Evolutionary conservation across 257 asterid genomes (phyloP).

Genomic region (Solanum microdontum): DNA sequence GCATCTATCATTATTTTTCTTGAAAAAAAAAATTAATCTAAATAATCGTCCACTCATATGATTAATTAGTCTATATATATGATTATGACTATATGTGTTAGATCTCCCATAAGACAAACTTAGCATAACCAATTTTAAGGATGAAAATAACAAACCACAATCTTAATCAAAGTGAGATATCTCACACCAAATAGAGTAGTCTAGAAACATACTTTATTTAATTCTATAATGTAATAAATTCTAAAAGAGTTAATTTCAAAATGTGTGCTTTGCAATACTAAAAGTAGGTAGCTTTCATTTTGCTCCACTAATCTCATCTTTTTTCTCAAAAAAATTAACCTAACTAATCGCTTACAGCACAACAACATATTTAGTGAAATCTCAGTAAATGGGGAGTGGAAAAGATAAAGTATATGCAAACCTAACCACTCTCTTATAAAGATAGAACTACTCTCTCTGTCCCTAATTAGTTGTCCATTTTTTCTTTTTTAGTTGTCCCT

Average conservation of each 20-base stretch:
- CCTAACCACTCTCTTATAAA: too few relatives aligned
- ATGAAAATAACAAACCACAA: background rate
- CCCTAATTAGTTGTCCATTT: too few relatives aligned
- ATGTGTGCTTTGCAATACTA: background rate
- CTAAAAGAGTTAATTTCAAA: background rate
- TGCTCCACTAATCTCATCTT: background rate
- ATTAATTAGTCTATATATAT: background rate
- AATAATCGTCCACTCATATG: background rate
- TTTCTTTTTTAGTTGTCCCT: too few relatives aligned
- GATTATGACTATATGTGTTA: background rate
- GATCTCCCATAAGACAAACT: background rate
- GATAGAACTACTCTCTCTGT: too few relatives aligned
- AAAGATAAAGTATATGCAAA: fast-evolving
- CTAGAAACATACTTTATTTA: background rate
- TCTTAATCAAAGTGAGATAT: background rate
- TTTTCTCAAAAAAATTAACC: background rate
- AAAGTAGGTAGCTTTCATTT: background rate
- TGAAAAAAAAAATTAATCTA: background rate
- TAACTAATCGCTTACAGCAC: background rate
- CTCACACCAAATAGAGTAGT: background rate
- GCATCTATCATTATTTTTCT: background rate
- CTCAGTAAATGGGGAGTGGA: fast-evolving
- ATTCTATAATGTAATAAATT: background rate
- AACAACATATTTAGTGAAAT: background rate
- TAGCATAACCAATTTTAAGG: background rate